Evolutionary conservation across 192 early-diverging fungal genomes (phyloP).

Genomic region (Radiomyces spectabilis): DNA sequence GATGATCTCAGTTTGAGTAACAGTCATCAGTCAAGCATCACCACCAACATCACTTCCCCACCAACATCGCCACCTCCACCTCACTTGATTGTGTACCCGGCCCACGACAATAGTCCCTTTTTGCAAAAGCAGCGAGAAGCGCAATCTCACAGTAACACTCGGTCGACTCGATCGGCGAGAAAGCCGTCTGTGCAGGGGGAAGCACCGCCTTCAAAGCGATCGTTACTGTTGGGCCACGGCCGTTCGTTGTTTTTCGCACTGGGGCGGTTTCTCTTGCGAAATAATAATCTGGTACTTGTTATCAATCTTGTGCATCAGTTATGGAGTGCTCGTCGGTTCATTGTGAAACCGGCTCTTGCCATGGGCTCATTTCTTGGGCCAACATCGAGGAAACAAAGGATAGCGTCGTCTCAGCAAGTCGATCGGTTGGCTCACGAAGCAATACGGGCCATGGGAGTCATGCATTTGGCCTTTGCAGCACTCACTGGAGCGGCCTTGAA

Average conservation of each 20-base stretch:
- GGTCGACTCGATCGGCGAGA: no score
- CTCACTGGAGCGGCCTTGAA: slow-evolving; percentile 8
- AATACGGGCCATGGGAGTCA: slow-evolving; percentile 4
- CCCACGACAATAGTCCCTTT: no score
- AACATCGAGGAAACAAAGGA: no score
- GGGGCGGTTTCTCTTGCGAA: not conserved
- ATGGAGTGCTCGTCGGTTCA: slow-evolving; percentile 6
- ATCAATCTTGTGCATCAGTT: slow-evolving; percentile 13
- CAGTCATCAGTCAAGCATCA: no score
- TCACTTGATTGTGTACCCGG: no score
- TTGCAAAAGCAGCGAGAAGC: no score
- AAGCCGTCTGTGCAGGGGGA: no score
- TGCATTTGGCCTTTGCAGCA: slow-evolving; percentile 9
- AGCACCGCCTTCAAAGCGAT: not conserved
- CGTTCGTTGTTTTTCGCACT: not conserved
- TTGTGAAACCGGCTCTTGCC: not conserved
- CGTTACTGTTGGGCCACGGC: not conserved
- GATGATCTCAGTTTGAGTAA: no score
- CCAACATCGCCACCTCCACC: no score
- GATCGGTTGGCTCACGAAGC: slow-evolving; percentile 9
- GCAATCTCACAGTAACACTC: no score
- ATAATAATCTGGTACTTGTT: slow-evolving; percentile 2
- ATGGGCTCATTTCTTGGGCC: not conserved
- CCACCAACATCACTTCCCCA: no score
- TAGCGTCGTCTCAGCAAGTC: no score